Conservation (phyloP, 352 stramenopile genomes). For the Phytophthora hybrid region DNA sequence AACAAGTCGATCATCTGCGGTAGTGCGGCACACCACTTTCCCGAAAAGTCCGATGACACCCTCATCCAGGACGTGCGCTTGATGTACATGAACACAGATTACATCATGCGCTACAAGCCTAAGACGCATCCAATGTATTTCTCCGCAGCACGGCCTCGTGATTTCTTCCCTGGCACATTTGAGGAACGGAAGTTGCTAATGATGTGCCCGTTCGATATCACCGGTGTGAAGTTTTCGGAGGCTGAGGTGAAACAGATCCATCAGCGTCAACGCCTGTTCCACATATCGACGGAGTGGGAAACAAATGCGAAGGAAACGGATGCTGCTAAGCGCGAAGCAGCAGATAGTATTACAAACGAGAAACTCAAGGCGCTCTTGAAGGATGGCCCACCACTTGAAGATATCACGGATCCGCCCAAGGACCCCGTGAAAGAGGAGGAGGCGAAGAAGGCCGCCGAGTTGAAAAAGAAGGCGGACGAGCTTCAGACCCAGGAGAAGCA, state of each 20-base stretch:
- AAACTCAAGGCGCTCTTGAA: constrained; percentile 29
- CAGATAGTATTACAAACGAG: constrained; percentile 34
- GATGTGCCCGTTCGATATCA: constrained; percentile 55
- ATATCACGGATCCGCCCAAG: constrained; percentile 30
- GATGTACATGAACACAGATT: constrained; percentile 67
- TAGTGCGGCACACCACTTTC: constrained; percentile 56
- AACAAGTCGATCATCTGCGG: constrained; percentile 55
- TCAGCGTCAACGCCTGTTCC: constrained; percentile 45
- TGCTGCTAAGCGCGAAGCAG: constrained; percentile 24
- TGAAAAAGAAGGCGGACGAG: constrained; percentile 27
- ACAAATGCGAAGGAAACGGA: constrained; percentile 26
- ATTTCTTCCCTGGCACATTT: constrained; percentile 55
- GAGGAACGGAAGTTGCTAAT: constrained; percentile 41
- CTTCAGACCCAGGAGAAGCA: constrained; percentile 38
- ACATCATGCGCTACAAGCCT: constrained; percentile 49
- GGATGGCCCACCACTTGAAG: constrained; percentile 22
- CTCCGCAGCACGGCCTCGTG: constrained; percentile 38
- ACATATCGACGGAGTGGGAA: constrained; percentile 39
- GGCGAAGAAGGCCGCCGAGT: constrained; percentile 20
- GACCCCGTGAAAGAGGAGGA: constrained; percentile 26
- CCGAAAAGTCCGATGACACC: constrained; percentile 30
- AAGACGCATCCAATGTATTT: constrained; percentile 48
- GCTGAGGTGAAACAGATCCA: constrained; percentile 44
- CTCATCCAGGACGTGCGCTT: constrained; percentile 35
- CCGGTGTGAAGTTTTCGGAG: constrained; percentile 37